Conservation (phyloP, 108 stramenopile genomes). For the Skeletonema grethae region DNA sequence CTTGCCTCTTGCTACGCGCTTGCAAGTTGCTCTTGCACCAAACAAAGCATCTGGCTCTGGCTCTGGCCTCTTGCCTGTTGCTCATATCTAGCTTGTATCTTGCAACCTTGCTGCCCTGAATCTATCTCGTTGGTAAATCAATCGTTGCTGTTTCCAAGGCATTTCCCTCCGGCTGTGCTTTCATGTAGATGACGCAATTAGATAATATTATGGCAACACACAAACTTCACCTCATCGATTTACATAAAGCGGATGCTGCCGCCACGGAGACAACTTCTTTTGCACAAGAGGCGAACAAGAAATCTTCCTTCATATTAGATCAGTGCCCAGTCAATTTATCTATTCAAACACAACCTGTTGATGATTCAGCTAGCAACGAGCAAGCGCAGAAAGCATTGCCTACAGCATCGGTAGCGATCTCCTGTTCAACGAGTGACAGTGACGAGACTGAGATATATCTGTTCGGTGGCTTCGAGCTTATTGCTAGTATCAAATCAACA, state of each 20-base stretch:
- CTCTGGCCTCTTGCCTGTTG: too few relatives aligned
- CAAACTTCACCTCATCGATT: slow-evolving; percentile 7
- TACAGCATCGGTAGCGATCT: slow-evolving; percentile 15
- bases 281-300: slow-evolving; percentile 34
- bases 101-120: too few relatives aligned
- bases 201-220: not conserved
- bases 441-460: slow-evolving; percentile 18
- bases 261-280: slow-evolving; percentile 13
- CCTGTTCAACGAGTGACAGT: not conserved
- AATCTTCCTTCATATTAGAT: slow-evolving; percentile 26
- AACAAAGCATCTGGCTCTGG: too few relatives aligned
- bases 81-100: too few relatives aligned
- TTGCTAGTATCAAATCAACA: slow-evolving; percentile 28
- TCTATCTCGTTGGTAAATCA: too few relatives aligned
- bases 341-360: not conserved
- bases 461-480: slow-evolving; percentile 47
- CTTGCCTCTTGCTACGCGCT: too few relatives aligned
- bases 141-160: too few relatives aligned
- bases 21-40: too few relatives aligned
- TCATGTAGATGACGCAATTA: too few relatives aligned
- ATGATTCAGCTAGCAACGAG: not conserved
- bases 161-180: too few relatives aligned
- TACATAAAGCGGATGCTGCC: not conserved
- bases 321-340: slow-evolving; percentile 10
- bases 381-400: not conserved